Evolutionary conservation across 257 asterid genomes (phyloP).

Genomic region (Scutellaria minor): DNA sequence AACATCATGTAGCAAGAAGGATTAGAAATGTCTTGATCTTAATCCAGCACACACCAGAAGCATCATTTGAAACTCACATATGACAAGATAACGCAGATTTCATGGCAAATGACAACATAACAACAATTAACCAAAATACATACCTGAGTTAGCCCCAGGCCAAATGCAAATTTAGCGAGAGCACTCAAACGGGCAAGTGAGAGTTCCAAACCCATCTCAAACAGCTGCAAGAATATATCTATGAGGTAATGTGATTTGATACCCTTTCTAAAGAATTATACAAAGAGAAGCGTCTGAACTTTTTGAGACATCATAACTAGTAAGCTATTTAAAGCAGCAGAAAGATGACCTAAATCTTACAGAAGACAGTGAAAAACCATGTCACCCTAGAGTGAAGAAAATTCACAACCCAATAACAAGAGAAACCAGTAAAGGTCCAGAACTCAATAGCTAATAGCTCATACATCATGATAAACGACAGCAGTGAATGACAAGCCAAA

Average conservation of each 20-base stretch:
- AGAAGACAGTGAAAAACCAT: not conserved
- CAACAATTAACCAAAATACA: slow-evolving; percentile 15
- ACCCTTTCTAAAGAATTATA: slow-evolving; percentile 28
- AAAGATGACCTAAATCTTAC: slow-evolving; percentile 9
- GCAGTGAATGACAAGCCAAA: not conserved
- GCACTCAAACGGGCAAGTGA: slow-evolving; percentile 93
- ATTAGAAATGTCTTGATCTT: not conserved
- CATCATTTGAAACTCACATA: slow-evolving; percentile 13
- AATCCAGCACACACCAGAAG: not conserved
- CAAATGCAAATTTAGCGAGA: slow-evolving; percentile 97
- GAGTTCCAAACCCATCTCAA: slow-evolving; percentile 99
- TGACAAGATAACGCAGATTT: slow-evolving; percentile 17
- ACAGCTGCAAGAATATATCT: slow-evolving; percentile 69
- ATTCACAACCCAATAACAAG: slow-evolving; percentile 19
- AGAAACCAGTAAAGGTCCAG: not conserved
- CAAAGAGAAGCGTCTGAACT: slow-evolving; percentile 27
- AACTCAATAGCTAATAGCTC: not conserved
- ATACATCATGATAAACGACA: slow-evolving; percentile 6
- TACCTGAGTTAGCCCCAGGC: slow-evolving; percentile 96
- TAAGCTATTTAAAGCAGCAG: slow-evolving; percentile 4
- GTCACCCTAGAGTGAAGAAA: slow-evolving; percentile 14
- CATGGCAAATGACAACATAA: slow-evolving; percentile 1
- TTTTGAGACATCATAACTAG: slow-evolving; percentile 22
- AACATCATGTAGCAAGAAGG: slow-evolving; percentile 22
- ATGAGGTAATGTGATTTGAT: slow-evolving; percentile 39